Evolutionary conservation across 441 rosid species (phyloP), one percentile per base, ranked within the genome.

Genomic region (Kokia cookei): DNA sequence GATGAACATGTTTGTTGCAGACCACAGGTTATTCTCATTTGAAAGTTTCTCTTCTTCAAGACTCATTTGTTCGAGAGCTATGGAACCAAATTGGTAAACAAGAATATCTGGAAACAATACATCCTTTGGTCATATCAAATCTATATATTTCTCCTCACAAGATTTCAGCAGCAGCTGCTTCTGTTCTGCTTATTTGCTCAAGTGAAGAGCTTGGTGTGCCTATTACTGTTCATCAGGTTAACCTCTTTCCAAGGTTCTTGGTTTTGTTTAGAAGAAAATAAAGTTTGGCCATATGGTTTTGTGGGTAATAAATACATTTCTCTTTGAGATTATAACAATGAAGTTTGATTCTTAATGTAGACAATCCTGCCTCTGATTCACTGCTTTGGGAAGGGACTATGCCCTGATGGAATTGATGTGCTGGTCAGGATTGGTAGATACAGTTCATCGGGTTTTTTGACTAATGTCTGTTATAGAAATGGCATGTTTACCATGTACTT

Each of bases 171-270:
- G 86, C 92, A 70, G 97, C 89, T 84, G 98, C 99, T 80, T 89
- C 99, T 67, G 98, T 94, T 83, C 82, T 94, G 78, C 85, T 94
- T 78, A 89, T 94, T 75, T 90, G 93, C 79, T 93, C 99, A 59
- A 89, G 97, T 76, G 99, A 94, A 86, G 99, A 94, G 88, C 94
- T 93, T 74, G 99, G 98, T 75, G 83, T 82, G 78, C 98, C 98
- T 66, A 82, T 94, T 73, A 90, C 98, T 54, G 86, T 93, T 72
- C 90, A 89, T 84, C 98, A 94, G 99, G 98, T 94, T 77, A 73
- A 67, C 50, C 70, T 73, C 74, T 51, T 73, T 26, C 69, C 75
- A 64, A 8, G 22, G 53, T 78, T 77, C 60, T 66, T 64, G 61
- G 57, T 72, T 69, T 67, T 65, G 19, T 75, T 51, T 45, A 54